Percentiles rank a stretch among this genome's conserved stretches.
Conservation (phyloP, 768 basidiomycete genomes). For the Leccinum sublutescens region DNA sequence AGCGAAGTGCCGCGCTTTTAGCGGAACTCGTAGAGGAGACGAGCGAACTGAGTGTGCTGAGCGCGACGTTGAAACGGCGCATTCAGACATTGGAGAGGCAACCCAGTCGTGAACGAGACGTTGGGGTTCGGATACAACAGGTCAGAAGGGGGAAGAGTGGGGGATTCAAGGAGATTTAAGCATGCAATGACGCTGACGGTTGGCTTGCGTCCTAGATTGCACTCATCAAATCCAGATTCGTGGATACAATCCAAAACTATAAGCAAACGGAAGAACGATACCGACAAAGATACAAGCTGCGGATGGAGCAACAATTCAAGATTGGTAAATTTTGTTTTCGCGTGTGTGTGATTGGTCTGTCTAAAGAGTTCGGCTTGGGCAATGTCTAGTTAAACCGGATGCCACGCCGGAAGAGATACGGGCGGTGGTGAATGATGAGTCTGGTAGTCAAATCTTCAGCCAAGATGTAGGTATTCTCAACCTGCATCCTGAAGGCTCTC, state of each 20-base stretch:
- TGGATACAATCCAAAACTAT: conserved; percentile 83
- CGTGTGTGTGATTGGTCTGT: neutral
- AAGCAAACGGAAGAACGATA: conserved; percentile 81
- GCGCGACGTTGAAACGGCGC: conserved; percentile 64
- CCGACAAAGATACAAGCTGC: conserved; percentile 72
- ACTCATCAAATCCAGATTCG: conserved; percentile 70
- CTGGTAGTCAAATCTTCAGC: conserved; percentile 83
- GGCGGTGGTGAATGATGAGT: conserved; percentile 83
- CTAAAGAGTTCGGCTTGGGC: neutral
- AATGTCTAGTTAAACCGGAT: conserved; percentile 76
- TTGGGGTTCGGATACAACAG: conserved; percentile 76
- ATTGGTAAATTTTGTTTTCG: conserved; percentile 53
- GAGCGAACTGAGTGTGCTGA: conserved; percentile 47
- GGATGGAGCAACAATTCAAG: conserved; percentile 83
- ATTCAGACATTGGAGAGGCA: conserved; percentile 70
- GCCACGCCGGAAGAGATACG: conserved; percentile 86
- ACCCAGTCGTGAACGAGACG: conserved; percentile 61
- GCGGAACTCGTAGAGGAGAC: conserved; percentile 75
- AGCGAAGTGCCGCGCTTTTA: conserved; percentile 59
- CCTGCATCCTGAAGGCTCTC: neutral
- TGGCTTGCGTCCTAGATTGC: conserved; percentile 41
- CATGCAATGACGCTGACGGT: conserved; percentile 15
- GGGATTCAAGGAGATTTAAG: neutral
- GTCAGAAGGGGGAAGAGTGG: conserved; percentile 33
- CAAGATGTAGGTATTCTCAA: conserved; percentile 57